Base-by-base conservation (phyloP, 768 basidiomycete species). In the Naganishia randhawae region DNA sequence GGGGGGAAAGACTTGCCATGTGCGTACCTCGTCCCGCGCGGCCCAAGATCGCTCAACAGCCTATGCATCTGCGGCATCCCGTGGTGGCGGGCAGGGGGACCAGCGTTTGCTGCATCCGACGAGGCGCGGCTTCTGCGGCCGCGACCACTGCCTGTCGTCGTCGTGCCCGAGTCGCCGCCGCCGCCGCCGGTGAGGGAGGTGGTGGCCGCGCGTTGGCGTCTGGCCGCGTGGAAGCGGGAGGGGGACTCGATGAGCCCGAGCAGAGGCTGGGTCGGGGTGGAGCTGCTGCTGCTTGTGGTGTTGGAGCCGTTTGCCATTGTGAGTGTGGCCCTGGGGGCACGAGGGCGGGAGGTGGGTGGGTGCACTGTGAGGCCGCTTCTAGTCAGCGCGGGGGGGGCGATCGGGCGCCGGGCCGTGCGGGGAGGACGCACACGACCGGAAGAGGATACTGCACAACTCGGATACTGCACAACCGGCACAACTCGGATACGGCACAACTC, bases 41-140 rank as follows among this genome's bases (percentile, higher is more conserved):
- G 25, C 5, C 41, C 41, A 25, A 29, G 29, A 42, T 64, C 63
- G 32, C 45, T 64, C 39, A 31, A 27, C 35, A 29, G 14, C 45
- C 45, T 48, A 22, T 48, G 45, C 45, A 48, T 48, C 45, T 22
- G n/a, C 13, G 45, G 45, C 25, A n/a, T 48, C n/a, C 45, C 45
- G 41, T 25, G 9, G 50, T 50, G 11, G 10, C 9, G n/a, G 19
- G 35, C 4, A 32, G 31, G 31, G n/a, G n/a, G 54, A 33, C 31
- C 19, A n/a, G n/a, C n/a, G n/a, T n/a, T n/a, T 41, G 22, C 33
- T 11, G 57, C 57, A 22, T 61, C 57, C 9, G 57, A 61, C 27
- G 57, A 61, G 25, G 57, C 57, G 16, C 57, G 57, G 41, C 37
- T 41, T 39, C n/a, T n/a, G n/a, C n/a, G n/a, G n/a, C n/a, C n/a